Evolutionary conservation across 2,329 filamentous ascomycete species (phyloP), one percentile per base, ranked within the genome.

Genomic region (Xenoacremonium recifei): DNA sequence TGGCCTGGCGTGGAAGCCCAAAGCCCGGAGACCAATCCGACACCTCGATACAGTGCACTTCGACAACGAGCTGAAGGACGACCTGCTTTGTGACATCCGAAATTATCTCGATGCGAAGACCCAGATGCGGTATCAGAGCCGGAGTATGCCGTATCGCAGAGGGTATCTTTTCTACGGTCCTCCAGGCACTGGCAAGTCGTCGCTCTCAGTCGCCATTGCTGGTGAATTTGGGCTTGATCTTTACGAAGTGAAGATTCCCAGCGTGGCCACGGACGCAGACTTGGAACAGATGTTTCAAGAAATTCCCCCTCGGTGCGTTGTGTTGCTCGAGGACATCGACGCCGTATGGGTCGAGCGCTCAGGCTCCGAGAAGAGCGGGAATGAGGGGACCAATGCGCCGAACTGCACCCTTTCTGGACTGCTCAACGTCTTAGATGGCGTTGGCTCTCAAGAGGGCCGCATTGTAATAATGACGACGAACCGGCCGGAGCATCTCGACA

Each of bases 261-360:
- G 46, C 3, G n/a, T n/a, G n/a, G 52, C 59, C 17, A 60, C 50
- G 16, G 58, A 68, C 33, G 39, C 46, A n/a, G 53, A 37, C 6
- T 51, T 70, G 1, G 58, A 61, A 15, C 44, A 39, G 1, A 45
- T 65, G 4, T 64, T 69, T 31, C 40, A 52, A 3, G 44, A 52
- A 11, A 56, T 71, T n/a, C 63, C 61, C 11, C 48, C 51, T 5
- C 59, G 60, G 35, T 70, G 60, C 42, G 48, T 71, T 17, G 58
- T 71, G 11, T 55, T 71, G 3, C 48, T 71, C n/a, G 64, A 71
- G 45, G 66, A 71, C 40, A 65, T 65, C 27, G 62, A 72, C 40
- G 60, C 60, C 21, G 50, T 47, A 11, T 40, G 50, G 21, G 46
- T 40, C 13, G 27, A 21, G 6, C 38, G 39, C 20, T 44, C 47